Evolutionary conservation across 1,284 basidiomycete species (phyloP), one percentile per base, ranked within the genome.

Genomic region (Macrocybe sp.): DNA sequence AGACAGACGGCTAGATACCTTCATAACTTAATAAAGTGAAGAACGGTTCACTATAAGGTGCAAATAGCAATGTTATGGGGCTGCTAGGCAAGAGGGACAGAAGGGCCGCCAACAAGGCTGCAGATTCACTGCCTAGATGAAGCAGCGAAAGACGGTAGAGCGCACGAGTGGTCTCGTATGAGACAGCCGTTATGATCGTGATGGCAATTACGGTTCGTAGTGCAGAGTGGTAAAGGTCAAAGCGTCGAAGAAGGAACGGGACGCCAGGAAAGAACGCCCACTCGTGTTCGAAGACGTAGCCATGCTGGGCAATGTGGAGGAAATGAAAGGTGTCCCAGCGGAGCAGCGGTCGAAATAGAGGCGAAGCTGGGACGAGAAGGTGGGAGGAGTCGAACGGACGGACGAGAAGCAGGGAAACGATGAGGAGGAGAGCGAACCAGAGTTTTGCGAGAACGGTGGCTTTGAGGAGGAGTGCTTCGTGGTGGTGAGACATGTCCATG

Each of bases 251-350:
- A 37, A 87, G 46, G 4, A 69, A 57, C 3, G 87, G 78, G 41
- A 79, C 66, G 1, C 82, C 91, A 1, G 90, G 89, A 53, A 93
- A 79, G 62, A 94, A 98, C 0, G 96, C 96, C 72, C 90, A 88
- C 57, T 90, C 76, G 59, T 97, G 79, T 64, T 98, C 96, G 63
- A 81, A 84, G 4, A 66, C 61, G 63, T 96, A 90, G 7, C 78
- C 78, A 11, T 79, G 66, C 9, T 72, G 55, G 0, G 89, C 88
- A 41, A 92, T 78, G 52, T 77, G 72, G 1, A 69, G 58, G 63
- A 93, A 97, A 66, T 97, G 86, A 50, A 97, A 76, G 1, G 77
- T 75, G 61, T 98, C 96, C 96, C 96, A 98, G 52, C 93, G 81
- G n/a, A 92, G 68, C 2, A 79, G 55, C 3, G 66, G 50, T 74